Conservation (phyloP, 140 eudicot species). For the Bidens hawaiensis region DNA sequence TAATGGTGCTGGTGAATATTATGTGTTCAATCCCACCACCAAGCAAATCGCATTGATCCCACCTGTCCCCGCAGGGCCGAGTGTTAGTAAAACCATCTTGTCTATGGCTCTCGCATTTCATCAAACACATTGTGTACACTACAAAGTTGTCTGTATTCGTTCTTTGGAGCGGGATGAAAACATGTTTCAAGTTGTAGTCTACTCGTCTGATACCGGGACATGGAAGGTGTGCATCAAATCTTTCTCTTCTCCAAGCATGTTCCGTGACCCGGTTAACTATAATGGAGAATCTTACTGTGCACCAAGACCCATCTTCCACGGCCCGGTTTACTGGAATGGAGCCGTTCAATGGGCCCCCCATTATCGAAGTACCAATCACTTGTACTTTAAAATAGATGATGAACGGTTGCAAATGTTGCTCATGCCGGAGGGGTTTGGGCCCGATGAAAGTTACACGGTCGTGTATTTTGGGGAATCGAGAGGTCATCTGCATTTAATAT, state of each 20-base stretch:
- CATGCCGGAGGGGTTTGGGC: not conserved
- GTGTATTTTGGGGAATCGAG: not conserved
- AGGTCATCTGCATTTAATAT: not conserved
- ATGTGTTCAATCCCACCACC: not conserved
- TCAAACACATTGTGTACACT: not conserved
- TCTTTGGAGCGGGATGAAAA: no score
- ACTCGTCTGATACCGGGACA: not conserved
- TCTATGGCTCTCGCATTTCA: not conserved
- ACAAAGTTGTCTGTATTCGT: not conserved
- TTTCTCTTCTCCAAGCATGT: not conserved
- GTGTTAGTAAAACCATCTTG: not conserved
- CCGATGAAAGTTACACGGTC: no score
- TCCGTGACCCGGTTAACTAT: not conserved
- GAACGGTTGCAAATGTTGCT: not conserved
- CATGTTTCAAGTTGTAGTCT: not conserved
- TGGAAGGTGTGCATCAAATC: not conserved
- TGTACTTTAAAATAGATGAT: not conserved
- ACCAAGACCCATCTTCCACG: no score
- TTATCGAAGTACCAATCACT: not conserved
- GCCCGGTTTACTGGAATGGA: no score
- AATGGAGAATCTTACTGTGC: no score
- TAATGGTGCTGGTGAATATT: not conserved
- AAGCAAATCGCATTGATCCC: not conserved
- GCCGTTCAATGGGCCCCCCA: not conserved
- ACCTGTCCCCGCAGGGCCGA: not conserved